Evolutionary conservation across 2,329 filamentous ascomycete genomes (phyloP).

Genomic region (Chaetomium globosum): DNA sequence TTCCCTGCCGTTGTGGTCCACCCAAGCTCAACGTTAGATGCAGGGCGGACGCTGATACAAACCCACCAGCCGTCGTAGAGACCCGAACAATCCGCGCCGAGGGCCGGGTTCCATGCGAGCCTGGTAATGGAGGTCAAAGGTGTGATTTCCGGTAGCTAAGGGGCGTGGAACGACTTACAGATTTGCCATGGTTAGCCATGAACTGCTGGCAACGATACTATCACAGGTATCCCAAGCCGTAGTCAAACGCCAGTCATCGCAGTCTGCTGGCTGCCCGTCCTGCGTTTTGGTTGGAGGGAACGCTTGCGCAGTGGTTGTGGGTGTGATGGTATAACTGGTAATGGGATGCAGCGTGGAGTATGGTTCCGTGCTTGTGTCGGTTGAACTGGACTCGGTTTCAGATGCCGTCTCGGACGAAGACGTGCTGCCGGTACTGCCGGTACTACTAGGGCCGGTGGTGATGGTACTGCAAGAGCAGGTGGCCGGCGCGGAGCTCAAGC

Average conservation of each 20-base stretch:
- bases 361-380: constrained; percentile 4
- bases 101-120: constrained; percentile 7
- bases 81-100: constrained; percentile 9
- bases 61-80: constrained; percentile 16
- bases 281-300: constrained; percentile 9
- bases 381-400: neutral
- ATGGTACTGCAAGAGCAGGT: neutral
- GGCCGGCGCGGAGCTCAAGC: neutral
- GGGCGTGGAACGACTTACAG: neutral
- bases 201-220: constrained; percentile 6
- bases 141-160: neutral
- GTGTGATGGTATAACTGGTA: constrained; percentile 6
- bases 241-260: neutral
- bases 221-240: constrained; percentile 6
- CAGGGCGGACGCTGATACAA: constrained; percentile 14
- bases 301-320: neutral
- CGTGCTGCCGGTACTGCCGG: neutral
- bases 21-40: constrained; percentile 4
- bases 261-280: constrained; percentile 6
- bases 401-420: neutral
- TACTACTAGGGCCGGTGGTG: neutral
- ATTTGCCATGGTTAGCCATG: constrained; percentile 2
- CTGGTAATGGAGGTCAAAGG: neutral
- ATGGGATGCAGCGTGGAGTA: constrained; percentile 7
- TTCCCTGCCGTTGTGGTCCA: constrained; percentile 5